These are phyloP conservation scores for Russula ochroleuca DNA, from an alignment of 768 basidiomycete genomes.

Conservation along the genomic window DNA sequence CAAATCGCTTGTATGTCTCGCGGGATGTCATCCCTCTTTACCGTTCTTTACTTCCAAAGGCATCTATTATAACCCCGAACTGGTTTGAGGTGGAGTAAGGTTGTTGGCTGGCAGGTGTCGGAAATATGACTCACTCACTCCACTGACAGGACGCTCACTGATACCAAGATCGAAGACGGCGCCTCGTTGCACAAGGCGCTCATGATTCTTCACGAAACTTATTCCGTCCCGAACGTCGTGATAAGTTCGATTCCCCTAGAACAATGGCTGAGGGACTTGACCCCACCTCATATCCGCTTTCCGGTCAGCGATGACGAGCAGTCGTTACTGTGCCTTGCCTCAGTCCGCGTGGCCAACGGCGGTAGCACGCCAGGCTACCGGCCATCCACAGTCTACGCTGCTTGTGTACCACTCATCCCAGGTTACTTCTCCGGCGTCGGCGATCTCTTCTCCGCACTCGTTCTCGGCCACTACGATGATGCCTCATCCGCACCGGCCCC, in stretches of 20 bases:
- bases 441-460: constrained; percentile 91
- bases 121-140: not conserved
- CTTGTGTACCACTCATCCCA: constrained; percentile 69
- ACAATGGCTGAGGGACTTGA: constrained; percentile 51
- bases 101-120: constrained; percentile 30
- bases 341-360: constrained; percentile 39
- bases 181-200: constrained; percentile 65
- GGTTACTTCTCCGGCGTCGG: constrained; percentile 98
- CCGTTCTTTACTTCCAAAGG: constrained; percentile 68
- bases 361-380: constrained; percentile 8
- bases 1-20: constrained; percentile 84
- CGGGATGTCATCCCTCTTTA: constrained; percentile 85
- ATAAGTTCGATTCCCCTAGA: constrained; percentile 83
- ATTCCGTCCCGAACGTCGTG: constrained; percentile 79
- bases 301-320: constrained; percentile 31
- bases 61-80: constrained; percentile 94
- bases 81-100: constrained; percentile 94
- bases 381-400: constrained; percentile 55
- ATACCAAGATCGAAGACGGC: constrained; percentile 60
- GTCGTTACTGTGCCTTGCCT: constrained; percentile 78
- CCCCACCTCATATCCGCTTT: constrained; percentile 46
- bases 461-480: constrained; percentile 65
- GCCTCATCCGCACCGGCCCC: constrained; percentile 22
- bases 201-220: constrained; percentile 65
- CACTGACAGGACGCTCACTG: constrained; percentile 63